Percentiles rank a stretch among this genome's conserved stretches.
Evolutionary conservation across 768 basidiomycete genomes (phyloP).

Genomic region (Glaciozyma antarctica): DNA sequence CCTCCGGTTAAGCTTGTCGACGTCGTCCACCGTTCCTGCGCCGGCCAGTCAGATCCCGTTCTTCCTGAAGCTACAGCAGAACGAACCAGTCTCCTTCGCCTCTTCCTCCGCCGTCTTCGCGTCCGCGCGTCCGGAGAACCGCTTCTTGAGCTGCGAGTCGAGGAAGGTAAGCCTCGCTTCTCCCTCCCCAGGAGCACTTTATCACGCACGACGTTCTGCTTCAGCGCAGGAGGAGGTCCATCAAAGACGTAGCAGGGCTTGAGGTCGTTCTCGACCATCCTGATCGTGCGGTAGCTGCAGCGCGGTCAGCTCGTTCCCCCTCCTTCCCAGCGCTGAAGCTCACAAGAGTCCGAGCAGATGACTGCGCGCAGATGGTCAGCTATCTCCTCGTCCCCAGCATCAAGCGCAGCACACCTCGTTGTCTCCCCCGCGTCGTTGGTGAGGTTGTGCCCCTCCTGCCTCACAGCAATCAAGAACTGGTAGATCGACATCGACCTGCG

Average conservation of each 20-base stretch:
- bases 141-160: slow-evolving; percentile 69
- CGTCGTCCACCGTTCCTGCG: slow-evolving; percentile 73
- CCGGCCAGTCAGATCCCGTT: not conserved
- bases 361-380: slow-evolving; percentile 40
- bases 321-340: too few relatives aligned
- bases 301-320: too few relatives aligned
- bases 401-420: slow-evolving; percentile 50
- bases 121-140: slow-evolving; percentile 80
- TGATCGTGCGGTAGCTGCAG: slow-evolving; percentile 63
- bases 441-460: slow-evolving; percentile 90
- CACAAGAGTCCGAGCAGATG: slow-evolving; percentile 94
- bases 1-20: slow-evolving; percentile 78
- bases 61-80: not conserved
- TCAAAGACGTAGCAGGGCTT: slow-evolving; percentile 98
- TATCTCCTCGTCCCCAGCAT: not conserved
- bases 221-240: slow-evolving; percentile 94
- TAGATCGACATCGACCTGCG: slow-evolving; percentile 10
- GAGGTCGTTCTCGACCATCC: slow-evolving; percentile 97
- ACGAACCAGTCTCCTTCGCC: slow-evolving; percentile 78
- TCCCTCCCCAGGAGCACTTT: not conserved
- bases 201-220: slow-evolving; percentile 80
- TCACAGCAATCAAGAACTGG: slow-evolving; percentile 68
- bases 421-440: slow-evolving; percentile 97
- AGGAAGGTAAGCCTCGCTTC: not conserved
- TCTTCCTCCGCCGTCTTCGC: slow-evolving; percentile 92